phyloP scores from a whole-genome alignment of 345 rosid genomes.

The Lagerstroemia speciosa region DNA sequence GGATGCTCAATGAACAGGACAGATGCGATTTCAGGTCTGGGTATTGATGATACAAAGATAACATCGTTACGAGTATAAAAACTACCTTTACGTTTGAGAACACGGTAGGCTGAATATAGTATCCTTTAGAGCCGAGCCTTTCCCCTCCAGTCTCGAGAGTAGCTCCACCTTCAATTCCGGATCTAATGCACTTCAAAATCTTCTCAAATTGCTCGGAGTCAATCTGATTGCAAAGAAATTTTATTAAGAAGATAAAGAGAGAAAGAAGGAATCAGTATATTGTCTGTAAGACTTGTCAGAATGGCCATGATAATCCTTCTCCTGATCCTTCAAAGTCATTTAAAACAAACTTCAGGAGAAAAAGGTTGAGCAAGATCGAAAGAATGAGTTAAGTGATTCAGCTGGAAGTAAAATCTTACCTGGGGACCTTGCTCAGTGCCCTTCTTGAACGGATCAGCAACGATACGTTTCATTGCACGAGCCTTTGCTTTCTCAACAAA shows the following conservation, averaged over 20 bases:
- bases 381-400: background rate
- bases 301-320: background rate
- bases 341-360: too few relatives aligned
- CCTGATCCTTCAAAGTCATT: too few relatives aligned
- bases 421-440: conserved; percentile 96
- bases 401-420: conserved; percentile 30
- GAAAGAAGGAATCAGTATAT: background rate
- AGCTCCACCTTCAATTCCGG: conserved; percentile 81
- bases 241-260: background rate
- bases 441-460: conserved; percentile 81
- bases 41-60: background rate
- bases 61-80: background rate
- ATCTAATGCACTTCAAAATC: conserved; percentile 53
- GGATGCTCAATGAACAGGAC: background rate
- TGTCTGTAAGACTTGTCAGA: background rate
- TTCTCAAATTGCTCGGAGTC: conserved; percentile 69
- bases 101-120: conserved; percentile 84
- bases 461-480: conserved; percentile 55
- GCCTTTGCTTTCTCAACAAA: conserved; percentile 80
- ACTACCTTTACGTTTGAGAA: conserved; percentile 87
- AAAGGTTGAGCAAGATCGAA: background rate
- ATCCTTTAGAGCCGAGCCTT: conserved; percentile 59
- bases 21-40: background rate
- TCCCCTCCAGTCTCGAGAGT: conserved; percentile 88
- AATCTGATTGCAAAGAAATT: conserved; percentile 28